phyloP scores from a whole-genome alignment of 1,284 basidiomycete species.

The Ustilago lituana region DNA sequence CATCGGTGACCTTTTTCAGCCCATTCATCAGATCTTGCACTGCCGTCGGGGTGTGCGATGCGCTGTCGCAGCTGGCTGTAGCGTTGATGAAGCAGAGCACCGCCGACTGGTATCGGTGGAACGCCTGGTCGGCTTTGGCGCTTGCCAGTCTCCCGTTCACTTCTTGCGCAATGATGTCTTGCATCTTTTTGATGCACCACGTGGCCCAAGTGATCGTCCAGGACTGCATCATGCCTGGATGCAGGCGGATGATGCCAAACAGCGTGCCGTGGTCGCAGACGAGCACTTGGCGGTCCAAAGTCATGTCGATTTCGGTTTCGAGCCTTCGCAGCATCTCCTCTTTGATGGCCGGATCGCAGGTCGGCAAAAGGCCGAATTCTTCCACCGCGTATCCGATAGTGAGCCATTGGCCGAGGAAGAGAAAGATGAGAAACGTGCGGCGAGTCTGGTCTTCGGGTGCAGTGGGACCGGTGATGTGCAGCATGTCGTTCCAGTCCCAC shows the following conservation, averaged over 20 bases:
- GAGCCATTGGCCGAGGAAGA: slow-evolving; percentile 33
- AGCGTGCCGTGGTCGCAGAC: slow-evolving; percentile 38
- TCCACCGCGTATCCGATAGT: slow-evolving; percentile 22
- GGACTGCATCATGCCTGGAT: slow-evolving; percentile 41
- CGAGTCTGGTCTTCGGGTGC: slow-evolving; percentile 20
- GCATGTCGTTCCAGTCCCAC: slow-evolving; percentile 44
- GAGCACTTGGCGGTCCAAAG: slow-evolving; percentile 30
- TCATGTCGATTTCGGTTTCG: slow-evolving; percentile 14
- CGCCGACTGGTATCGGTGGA: slow-evolving; percentile 27
- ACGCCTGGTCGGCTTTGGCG: slow-evolving; percentile 30
- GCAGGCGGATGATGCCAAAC: slow-evolving; percentile 34
- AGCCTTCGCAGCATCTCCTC: slow-evolving; percentile 5
- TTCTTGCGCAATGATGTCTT: slow-evolving; percentile 9
- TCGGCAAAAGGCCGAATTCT: slow-evolving; percentile 10
- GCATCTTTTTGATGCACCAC: slow-evolving; percentile 28
- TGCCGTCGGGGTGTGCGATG: slow-evolving; percentile 15
- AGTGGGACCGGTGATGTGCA: slow-evolving; percentile 35
- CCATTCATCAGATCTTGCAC: slow-evolving; percentile 24
- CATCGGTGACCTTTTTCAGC: slow-evolving; percentile 15
- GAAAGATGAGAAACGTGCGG: slow-evolving; percentile 33
- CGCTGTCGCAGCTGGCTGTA: slow-evolving; percentile 27
- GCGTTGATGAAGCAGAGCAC: slow-evolving; percentile 39
- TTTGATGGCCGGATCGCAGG: slow-evolving; percentile 1
- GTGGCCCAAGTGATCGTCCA: slow-evolving; percentile 33
- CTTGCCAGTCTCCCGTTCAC: slow-evolving; percentile 18